Percentiles rank a stretch among this genome's conserved stretches.
phyloP scores from a whole-genome alignment of 768 basidiomycete species.

The Tylopilus sp. region DNA sequence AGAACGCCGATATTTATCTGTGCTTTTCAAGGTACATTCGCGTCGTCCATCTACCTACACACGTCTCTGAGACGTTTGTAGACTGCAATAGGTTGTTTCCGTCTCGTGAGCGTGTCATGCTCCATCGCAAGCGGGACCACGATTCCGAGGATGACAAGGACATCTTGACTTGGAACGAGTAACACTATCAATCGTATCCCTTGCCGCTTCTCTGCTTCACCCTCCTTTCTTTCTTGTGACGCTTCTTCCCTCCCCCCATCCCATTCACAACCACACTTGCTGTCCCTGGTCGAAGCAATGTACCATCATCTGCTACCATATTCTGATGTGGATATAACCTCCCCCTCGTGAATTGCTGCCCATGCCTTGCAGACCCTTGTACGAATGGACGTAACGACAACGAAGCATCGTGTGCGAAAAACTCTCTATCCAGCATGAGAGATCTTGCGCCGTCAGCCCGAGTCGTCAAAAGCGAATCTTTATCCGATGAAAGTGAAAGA shows the following conservation, averaged over 20 bases:
- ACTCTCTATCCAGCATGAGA: slow-evolving; percentile 70
- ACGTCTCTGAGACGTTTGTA: slow-evolving; percentile 21
- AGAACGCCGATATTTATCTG: slow-evolving; percentile 86
- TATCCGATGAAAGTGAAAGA: slow-evolving; percentile 6
- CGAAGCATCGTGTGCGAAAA: slow-evolving; percentile 62
- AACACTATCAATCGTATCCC: slow-evolving; percentile 69
- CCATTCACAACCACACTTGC: slow-evolving; percentile 38
- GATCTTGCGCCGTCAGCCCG: slow-evolving; percentile 49
- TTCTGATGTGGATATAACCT: slow-evolving; percentile 84
- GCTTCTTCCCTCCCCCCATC: slow-evolving; percentile 58
- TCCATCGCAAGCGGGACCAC: slow-evolving; percentile 74
- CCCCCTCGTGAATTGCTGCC: slow-evolving; percentile 59
- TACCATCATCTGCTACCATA: slow-evolving; percentile 73
- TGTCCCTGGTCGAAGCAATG: slow-evolving; percentile 43
- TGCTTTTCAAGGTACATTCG: slow-evolving; percentile 47
- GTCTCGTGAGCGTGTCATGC: slow-evolving; percentile 61
- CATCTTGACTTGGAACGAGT: slow-evolving; percentile 76
- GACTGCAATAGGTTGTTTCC: slow-evolving; percentile 74
- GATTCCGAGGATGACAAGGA: slow-evolving; percentile 47
- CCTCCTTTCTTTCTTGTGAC: slow-evolving; percentile 77
- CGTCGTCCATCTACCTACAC: background rate
- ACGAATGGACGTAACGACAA: slow-evolving; percentile 61
- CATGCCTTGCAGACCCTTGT: slow-evolving; percentile 54
- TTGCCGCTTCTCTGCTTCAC: slow-evolving; percentile 90
- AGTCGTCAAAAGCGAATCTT: slow-evolving; percentile 24